phyloP scores from a whole-genome alignment of 352 stramenopile species.

The Pythium plurisporium region DNA sequence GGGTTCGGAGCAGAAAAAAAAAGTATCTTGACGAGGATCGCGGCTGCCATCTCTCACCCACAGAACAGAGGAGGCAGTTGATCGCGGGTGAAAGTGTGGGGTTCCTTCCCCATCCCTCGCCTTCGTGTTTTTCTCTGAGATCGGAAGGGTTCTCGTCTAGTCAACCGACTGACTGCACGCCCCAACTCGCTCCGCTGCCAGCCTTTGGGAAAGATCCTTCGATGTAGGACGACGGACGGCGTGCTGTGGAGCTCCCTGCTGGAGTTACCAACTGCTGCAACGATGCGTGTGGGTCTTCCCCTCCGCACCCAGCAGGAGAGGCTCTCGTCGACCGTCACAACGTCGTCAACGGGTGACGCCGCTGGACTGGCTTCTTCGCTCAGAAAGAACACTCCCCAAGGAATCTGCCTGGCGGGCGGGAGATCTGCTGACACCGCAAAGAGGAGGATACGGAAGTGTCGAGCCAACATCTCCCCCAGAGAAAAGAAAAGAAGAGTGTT shows the following conservation, averaged over 20 bases:
- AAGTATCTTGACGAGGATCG: slow-evolving; percentile 27
- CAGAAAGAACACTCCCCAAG: background rate
- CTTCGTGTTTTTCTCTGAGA: slow-evolving; percentile 7
- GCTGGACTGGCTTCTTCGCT: background rate
- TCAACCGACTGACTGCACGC: background rate
- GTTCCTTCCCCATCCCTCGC: background rate
- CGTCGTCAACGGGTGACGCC: too few species aligned
- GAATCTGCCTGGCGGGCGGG: background rate
- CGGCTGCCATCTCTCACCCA: slow-evolving; percentile 8
- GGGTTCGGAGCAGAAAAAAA: slow-evolving; percentile 12
- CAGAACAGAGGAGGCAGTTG: background rate
- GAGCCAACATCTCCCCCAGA: background rate
- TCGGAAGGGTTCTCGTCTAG: background rate
- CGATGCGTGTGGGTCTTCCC: background rate
- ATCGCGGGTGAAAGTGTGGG: too few species aligned
- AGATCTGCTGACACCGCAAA: slow-evolving; percentile 4
- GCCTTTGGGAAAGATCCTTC: too few species aligned
- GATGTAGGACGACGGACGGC: too few species aligned
- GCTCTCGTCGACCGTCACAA: background rate
- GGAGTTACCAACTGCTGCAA: slow-evolving; percentile 6
- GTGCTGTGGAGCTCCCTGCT: too few species aligned
- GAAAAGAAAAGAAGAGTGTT: background rate
- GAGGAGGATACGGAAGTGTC: background rate
- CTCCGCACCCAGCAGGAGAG: background rate
- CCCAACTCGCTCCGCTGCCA: too few species aligned